Conservation (phyloP, 192 early-diverging fungal species). For the Coemansia sp. region DNA sequence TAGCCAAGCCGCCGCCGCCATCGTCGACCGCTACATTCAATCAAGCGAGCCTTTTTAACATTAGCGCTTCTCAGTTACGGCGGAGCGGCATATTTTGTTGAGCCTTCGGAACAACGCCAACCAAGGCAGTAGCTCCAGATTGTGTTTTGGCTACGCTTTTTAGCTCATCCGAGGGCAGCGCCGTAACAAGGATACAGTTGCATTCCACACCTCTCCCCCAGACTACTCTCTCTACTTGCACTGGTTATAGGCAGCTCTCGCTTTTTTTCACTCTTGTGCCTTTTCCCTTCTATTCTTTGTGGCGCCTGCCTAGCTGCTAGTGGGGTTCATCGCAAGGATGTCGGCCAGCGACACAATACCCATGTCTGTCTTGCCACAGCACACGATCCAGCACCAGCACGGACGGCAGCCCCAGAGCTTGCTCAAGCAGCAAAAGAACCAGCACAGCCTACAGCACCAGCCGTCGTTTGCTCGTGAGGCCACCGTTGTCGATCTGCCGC, state of each 20-base stretch:
- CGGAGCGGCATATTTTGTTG: neutral
- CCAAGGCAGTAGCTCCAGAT: constrained; percentile 5
- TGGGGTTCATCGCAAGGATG: neutral
- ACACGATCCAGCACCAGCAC: neutral
- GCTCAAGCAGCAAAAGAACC: neutral
- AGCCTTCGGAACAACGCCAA: neutral
- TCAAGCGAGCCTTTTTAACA: neutral
- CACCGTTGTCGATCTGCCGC: constrained; percentile 17
- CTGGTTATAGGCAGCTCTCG: constrained; percentile 1
- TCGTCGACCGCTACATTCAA: neutral
- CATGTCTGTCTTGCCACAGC: neutral
- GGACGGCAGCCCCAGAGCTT: neutral
- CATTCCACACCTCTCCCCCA: neutral
- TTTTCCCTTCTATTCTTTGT: neutral
- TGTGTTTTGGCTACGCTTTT: constrained; percentile 7
- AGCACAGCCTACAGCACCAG: constrained; percentile 10
- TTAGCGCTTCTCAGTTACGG: neutral
- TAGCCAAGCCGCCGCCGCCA: neutral
- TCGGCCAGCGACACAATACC: constrained; percentile 4
- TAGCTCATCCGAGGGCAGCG: neutral
- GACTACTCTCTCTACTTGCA: neutral
- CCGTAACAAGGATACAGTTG: neutral
- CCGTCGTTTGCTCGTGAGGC: constrained; percentile 19
- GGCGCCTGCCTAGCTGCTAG: constrained; percentile 1
- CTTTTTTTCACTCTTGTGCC: neutral